Evolutionary conservation across 768 basidiomycete genomes (phyloP), one percentile per base, ranked within the genome.

Genomic region (Auricularia heimuer): DNA sequence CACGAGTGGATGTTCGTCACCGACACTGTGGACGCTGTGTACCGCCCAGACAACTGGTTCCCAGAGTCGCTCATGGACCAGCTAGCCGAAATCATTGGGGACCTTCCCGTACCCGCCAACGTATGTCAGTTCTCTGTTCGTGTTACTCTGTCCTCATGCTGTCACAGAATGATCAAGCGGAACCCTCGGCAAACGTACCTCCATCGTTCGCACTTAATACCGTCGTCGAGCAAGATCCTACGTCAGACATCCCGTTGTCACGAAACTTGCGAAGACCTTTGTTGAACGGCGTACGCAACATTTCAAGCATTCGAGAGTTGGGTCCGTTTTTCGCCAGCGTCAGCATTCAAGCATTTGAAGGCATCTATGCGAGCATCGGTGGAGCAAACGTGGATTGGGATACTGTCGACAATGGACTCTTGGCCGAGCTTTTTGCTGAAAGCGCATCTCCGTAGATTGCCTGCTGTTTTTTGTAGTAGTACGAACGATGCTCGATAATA

Each of bases 21-120:
- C 2, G 96, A 99, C 74, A 98, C 96, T 0, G 92, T 95, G 4
- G 97, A 98, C 70, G 94, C 96, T 0, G 83, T 94, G 39, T 94
- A 93, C 75, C 88, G 86, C 18, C 90, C 94, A 0, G 88, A 94
- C 65, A 80, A 86, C 56, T 93, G 89, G 83, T 79, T 79, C 65
- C 91, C 95, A 0, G 89, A 90, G 68, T 89, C 94, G 2, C 86
- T 97, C 79, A 83, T 98, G 75, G 97, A 99, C 72, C 89, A 89
- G 64, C 80, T 98, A 0, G 87, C 92, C 54, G 94, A 95, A 67
- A 84, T 93, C 45, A 82, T 90, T 14, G 83, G 83, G n/a, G 85
- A 80, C 65, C 79, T 92, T 51, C 89, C 90, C 0, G 75, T 62
- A 3, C 62, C 58, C 18, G 65, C 51, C 56, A 60, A 33, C 35